Conservation (phyloP, 306 rosid species). For the Vicia faba region DNA sequence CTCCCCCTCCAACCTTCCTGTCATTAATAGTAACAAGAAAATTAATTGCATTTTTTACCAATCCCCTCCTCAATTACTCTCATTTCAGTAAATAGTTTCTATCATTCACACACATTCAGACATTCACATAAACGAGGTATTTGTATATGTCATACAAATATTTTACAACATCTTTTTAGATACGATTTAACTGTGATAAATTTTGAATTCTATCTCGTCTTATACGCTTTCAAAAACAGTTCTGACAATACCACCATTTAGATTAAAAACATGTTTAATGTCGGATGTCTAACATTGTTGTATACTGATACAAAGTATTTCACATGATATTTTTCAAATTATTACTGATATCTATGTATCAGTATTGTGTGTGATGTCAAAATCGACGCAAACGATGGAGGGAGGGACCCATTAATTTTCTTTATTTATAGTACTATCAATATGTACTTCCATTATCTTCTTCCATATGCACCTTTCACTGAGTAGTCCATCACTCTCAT, state of each 20-base stretch:
- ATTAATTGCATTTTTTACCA: conserved; percentile 37
- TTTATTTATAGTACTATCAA: conserved; percentile 49
- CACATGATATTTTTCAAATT: not conserved
- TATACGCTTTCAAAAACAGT: too few relatives aligned
- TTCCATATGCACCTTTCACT: conserved; percentile 34
- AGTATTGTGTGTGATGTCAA: not conserved
- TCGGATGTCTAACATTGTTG: not conserved
- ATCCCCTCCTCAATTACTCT: conserved; percentile 15
- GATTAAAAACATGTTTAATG: not conserved
- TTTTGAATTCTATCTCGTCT: too few relatives aligned
- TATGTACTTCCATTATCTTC: conserved; percentile 48
- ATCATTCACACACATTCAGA: too few relatives aligned
- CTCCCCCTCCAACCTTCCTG: conserved; percentile 50
- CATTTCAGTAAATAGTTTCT: conserved; percentile 28
- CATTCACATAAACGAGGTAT: too few relatives aligned
- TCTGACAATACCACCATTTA: not conserved
- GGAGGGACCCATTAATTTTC: conserved; percentile 48
- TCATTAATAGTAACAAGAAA: conserved; percentile 46
- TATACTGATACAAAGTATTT: not conserved
- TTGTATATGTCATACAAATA: too few relatives aligned
- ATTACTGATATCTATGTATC: not conserved
- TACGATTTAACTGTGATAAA: too few relatives aligned
- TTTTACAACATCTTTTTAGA: too few relatives aligned
- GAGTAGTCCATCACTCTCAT: conserved; percentile 38
- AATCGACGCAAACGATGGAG: not conserved